Base-by-base conservation (phyloP, 257 asterid species). In the Leonotis leonurus region DNA sequence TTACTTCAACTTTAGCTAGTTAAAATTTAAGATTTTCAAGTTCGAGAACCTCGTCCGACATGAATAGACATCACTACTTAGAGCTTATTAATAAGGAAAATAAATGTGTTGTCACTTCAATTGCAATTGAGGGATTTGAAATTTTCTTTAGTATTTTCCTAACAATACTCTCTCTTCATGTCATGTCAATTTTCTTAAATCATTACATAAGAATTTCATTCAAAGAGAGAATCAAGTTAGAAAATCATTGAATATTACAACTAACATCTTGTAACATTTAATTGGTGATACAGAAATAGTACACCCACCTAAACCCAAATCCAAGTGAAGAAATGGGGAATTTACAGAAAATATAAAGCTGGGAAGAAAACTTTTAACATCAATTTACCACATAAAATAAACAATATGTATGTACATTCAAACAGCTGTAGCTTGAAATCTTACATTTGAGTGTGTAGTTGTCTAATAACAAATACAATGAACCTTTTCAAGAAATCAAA, bases 381-480 rank as follows among this genome's bases (percentile, higher is more conserved):
- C 41, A 8, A 17, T 35, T 35, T 36, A 16, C 16, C 54, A 53
- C 32, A 26, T 51, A 12, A 8, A 48, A 22, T 11, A 49, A 14
- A 10, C n/a, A n/a, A n/a, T n/a, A n/a, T 41, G 60, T 56, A 67
- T 68, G 40, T 71, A 73, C 79, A 70, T 43, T 59, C 57, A 70
- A 67, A 62, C 56, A 48, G 74, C 17, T 67, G 67, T 64, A 48
- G 22, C 44, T 67, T 27, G 56, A 41, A 29, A 61, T 60, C 59
- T 65, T 59, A 48, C 69, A 73, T 27, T 39, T 52, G 60, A 61
- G 37, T 50, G 50, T 41, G 46, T 66, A 51, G 33, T 18, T 67
- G 30, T 45, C 26, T 49, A 55, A 53, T 33, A 63, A 56, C 25
- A 39, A 39, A 25, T 24, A 49, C 36, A 72, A 12, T 50, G 59